Evolutionary conservation across 2,329 filamentous ascomycete species (phyloP), one percentile per base, ranked within the genome.

Genomic region (Cordyceps pruinosa): DNA sequence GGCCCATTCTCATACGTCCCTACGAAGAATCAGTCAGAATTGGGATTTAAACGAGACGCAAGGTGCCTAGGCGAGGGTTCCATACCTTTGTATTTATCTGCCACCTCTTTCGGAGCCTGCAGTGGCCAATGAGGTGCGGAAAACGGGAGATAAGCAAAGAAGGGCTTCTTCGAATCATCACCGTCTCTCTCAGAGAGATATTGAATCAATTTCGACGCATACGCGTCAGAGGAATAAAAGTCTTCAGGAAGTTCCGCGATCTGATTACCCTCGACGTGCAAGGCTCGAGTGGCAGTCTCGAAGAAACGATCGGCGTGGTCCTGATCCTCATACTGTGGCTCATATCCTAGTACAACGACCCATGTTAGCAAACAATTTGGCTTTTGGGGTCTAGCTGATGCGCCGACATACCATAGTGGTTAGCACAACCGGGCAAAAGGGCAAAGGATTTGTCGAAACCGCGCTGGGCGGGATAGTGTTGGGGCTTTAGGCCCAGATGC

Each of bases 101-200:
- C 77, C 55, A 78, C 77, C 59, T 82, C 76, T 51, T 72, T 67
- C 0, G 82, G 81, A 0, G 81, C 81, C 62, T 86, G 83, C 7
- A 86, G 68, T 2, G 83, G 83, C 83, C 83, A 86, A 61, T 86
- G 82, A 2, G 82, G 82, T 0, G 82, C 83, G 0, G 81, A 82
- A 65, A 84, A 86, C 1, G 82, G 81, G 2, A 82, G 71, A 64
- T 84, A 85, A 2, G 71, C 81, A 62, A 85, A 85, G 70, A 85
- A 85, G 0, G 82, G 78, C 48, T 66, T 61, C 5, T 69, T 62
- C 13, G 69, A 65, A 1, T 64, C 63, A 6, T 58, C 68, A 59
- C 63, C 69, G 59, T 65, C 75, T 69, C 79, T 80, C 77, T 79
- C 76, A 23, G 72, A 68, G 1, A 83, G 68, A 52, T 82, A 82